Percentiles rank a stretch among this genome's conserved stretches.
phyloP scores from a whole-genome alignment of 257 asterid genomes.

The Orobanche coerulescens region DNA sequence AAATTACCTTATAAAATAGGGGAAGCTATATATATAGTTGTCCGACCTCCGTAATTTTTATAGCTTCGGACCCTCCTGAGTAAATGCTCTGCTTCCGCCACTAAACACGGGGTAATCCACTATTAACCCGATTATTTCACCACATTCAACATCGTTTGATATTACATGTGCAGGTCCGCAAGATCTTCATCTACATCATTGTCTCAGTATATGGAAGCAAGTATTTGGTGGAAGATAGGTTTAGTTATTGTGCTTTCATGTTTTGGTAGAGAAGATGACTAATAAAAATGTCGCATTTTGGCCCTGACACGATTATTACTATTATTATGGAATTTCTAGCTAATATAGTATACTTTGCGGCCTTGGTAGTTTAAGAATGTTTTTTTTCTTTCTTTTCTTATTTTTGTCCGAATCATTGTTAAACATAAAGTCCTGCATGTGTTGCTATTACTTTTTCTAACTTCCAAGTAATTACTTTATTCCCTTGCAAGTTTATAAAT shows the following conservation, averaged over 20 bases:
- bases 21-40: too few relatives aligned
- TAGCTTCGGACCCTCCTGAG: too few relatives aligned
- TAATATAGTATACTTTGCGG: constrained; percentile 30
- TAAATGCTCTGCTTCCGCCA: too few relatives aligned
- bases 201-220: constrained; percentile 4
- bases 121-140: too few relatives aligned
- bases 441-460: neutral
- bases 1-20: too few relatives aligned
- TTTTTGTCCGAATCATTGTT: too few relatives aligned
- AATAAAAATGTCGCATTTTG: too few relatives aligned
- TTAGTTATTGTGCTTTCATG: constrained; percentile 27
- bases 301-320: too few relatives aligned
- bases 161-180: constrained; percentile 22
- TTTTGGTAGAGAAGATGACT: constrained; percentile 18
- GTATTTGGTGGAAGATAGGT: constrained; percentile 27
- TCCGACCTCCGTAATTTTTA: too few relatives aligned
- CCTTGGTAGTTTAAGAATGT: constrained; percentile 31
- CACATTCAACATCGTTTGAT: neutral
- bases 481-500: too few relatives aligned
- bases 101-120: too few relatives aligned
- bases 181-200: constrained; percentile 30
- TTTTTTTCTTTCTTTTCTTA: too few relatives aligned
- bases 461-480: neutral
- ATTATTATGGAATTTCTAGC: constrained; percentile 4
- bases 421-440: constrained; percentile 6